Conservation (phyloP, 768 basidiomycete genomes). For the Tulasnella sp. region DNA sequence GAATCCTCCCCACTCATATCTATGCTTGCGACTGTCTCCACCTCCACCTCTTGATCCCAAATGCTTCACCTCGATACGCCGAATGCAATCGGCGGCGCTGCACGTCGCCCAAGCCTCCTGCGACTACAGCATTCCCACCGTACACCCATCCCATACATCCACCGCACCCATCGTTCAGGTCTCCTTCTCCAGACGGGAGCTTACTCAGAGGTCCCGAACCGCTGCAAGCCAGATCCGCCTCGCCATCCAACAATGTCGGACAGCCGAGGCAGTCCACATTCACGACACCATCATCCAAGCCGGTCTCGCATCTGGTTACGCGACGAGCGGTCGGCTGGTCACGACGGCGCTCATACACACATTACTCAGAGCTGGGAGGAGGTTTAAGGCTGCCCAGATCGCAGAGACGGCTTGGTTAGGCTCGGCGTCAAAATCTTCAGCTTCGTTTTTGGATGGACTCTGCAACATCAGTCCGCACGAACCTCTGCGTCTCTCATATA, state of each 20-base stretch:
- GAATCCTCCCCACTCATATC: no score
- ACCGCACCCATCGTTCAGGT: not conserved
- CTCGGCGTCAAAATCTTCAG: not conserved
- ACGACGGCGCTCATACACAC: slow-evolving; percentile 16
- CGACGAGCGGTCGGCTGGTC: slow-evolving; percentile 1
- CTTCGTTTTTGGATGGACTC: not conserved
- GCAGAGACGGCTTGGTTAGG: slow-evolving; percentile 12
- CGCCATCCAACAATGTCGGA: not conserved
- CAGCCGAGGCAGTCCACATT: not conserved
- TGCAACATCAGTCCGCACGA: not conserved
- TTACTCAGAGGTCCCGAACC: not conserved
- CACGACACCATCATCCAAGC: not conserved
- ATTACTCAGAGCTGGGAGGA: slow-evolving; percentile 7
- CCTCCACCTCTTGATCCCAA: no score
- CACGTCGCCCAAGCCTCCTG: no score
- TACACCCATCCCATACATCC: not conserved
- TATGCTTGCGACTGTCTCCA: no score
- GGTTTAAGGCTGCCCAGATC: slow-evolving; percentile 11
- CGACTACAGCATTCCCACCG: no score
- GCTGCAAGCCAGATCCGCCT: slow-evolving; percentile 2
- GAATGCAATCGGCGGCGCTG: no score
- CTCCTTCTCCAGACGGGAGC: not conserved
- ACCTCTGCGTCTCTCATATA: not conserved
- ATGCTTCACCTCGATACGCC: no score
- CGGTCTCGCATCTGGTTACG: no score